Conservation (phyloP, 768 basidiomycete species). For the Holtermannia corniformis region DNA sequence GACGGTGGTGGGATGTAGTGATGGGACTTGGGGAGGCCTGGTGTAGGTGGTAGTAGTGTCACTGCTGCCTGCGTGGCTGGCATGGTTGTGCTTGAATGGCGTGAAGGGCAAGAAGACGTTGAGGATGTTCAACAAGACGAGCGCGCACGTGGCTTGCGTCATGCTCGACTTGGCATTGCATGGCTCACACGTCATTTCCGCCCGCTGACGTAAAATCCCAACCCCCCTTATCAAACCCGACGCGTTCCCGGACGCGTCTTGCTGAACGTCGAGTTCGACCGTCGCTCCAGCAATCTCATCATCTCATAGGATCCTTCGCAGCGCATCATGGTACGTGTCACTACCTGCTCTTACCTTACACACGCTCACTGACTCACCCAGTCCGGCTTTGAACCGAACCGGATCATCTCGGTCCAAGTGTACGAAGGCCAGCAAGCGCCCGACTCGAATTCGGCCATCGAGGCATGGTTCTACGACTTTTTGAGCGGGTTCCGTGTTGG, state of each 20-base stretch:
- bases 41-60: slow-evolving; percentile 5
- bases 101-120: not conserved
- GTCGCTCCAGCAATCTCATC: too few species aligned
- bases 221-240: too few species aligned
- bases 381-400: slow-evolving; percentile 81
- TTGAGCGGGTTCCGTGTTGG: slow-evolving; percentile 78
- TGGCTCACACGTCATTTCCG: not conserved
- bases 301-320: not conserved
- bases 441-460: slow-evolving; percentile 72
- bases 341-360: not conserved
- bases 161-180: too few species aligned
- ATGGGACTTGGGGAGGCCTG: slow-evolving; percentile 9
- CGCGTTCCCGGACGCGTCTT: too few species aligned
- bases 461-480: slow-evolving; percentile 73
- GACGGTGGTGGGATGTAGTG: slow-evolving; percentile 4
- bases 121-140: not conserved
- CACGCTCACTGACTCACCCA: slow-evolving; percentile 40
- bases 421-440: slow-evolving; percentile 53
- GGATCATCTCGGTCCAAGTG: slow-evolving; percentile 69
- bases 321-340: too few species aligned
- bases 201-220: too few species aligned
- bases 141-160: not conserved
- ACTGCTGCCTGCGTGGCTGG: slow-evolving; percentile 6
- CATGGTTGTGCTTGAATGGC: slow-evolving; percentile 1
- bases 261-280: too few species aligned